Evolutionary conservation across 2,329 filamentous ascomycete species (phyloP), one percentile per base, ranked within the genome.

Genomic region (Clonostachys byssicola): DNA sequence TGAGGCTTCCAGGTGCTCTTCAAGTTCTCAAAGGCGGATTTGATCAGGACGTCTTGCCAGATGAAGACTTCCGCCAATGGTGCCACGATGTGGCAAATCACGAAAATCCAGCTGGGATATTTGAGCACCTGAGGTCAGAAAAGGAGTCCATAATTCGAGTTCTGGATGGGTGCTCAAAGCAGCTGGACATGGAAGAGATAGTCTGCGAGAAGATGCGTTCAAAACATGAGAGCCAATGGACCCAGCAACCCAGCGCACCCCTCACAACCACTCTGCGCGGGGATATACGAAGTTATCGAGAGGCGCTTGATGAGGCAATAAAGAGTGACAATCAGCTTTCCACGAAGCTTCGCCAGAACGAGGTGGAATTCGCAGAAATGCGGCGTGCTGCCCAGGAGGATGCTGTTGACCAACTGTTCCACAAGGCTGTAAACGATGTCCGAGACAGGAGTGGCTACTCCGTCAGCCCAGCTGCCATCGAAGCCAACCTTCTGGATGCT

Each of bases 201-300:
- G 89, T 97, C 1, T 99, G 94, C 64, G 94, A 99, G 66, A 99
- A 97, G 74, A 99, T 99, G 94, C 83, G 94, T 42, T 95, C 91
- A 12, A 99, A 99, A 64, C 97, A 97, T 63, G 92, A 92, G 47
- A 80, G 78, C 30, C 92, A 97, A 47, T 99, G 94, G 94, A 96
- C 90, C 16, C 94, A 99, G 60, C 94, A 99, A 60, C 94, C 94
- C 12, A 97, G 92, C 62, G 89, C 89, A 34, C 80, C 89, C 48
- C 77, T 99, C 39, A 99, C 92, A 2, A 85, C 88, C 5, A 97
- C 92, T 0, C 71, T 99, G 44, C 81, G 92, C 47, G 86, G 83
- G 49, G 94, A 99, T 61, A 87, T 97, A 46, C 80, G 87, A 51
- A 92, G 87, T 59, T 96, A 97, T 61, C 83, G 86, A 33, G 88